phyloP scores from a whole-genome alignment of 1,139 yeast species.

The Arxiozyma telluris region DNA sequence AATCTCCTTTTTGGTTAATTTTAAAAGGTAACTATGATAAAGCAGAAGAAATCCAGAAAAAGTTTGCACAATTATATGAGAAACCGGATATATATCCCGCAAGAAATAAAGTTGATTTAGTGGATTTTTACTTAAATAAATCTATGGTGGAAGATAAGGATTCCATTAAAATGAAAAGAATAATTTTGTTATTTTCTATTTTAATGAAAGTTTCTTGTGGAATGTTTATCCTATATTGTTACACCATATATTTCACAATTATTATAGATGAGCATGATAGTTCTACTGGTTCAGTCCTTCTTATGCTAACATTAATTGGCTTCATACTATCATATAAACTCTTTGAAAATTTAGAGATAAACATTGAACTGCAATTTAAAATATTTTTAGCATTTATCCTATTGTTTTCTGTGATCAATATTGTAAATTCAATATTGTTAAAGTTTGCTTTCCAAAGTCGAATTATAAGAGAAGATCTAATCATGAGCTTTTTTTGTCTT shows the following conservation, averaged over 20 bases:
- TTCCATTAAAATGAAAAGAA: constrained; percentile 28
- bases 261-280: neutral
- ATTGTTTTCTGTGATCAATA: neutral
- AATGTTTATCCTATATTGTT: neutral
- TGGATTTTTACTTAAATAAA: constrained; percentile 34
- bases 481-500: neutral
- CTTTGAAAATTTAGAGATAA: neutral
- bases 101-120: constrained; percentile 35
- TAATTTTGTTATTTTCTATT: neutral
- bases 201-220: neutral
- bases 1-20: constrained; percentile 61
- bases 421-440: neutral
- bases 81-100: constrained; percentile 10
- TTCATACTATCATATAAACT: neutral
- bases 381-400: neutral
- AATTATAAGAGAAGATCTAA: neutral
- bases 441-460: neutral
- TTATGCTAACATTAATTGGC: neutral
- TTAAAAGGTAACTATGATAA: constrained; percentile 16
- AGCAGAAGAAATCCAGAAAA: constrained; percentile 18
- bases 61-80: constrained; percentile 8
- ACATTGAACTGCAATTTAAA: neutral
- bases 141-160: constrained; percentile 34
- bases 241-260: neutral
- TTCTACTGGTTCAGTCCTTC: neutral